A percentile compares a stretch with the other conserved stretches of the same genome.
phyloP scores from a whole-genome alignment of 192 early-diverging fungal genomes.

The Cladochytrium replicatum region DNA sequence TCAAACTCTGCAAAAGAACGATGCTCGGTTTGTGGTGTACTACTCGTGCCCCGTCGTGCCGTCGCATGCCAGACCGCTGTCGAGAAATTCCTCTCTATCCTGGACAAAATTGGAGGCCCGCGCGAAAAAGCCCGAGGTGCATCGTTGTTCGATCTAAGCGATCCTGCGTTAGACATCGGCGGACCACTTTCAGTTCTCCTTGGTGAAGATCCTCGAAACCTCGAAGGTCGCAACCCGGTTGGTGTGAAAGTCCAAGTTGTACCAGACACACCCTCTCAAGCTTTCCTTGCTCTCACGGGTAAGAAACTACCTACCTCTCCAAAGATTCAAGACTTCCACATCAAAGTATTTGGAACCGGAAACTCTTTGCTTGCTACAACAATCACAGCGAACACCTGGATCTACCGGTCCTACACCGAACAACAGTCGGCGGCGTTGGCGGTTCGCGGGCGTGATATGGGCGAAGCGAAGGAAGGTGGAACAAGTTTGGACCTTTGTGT shows the following conservation, averaged over 20 bases:
- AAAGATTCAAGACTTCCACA: constrained; percentile 2
- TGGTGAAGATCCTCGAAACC: no score
- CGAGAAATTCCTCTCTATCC: constrained; percentile 21
- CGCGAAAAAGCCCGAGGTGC: constrained; percentile 17
- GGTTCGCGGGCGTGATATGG: constrained; percentile 8
- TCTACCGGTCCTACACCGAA: constrained; percentile 16
- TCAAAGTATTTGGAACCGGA: constrained; percentile 31
- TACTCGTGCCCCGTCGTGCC: constrained; percentile 2
- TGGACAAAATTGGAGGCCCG: constrained; percentile 25
- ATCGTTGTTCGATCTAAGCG: constrained; percentile 15
- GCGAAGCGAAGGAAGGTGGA: no score
- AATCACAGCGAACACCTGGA: constrained; percentile 33
- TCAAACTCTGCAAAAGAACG: background rate
- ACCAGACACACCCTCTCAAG: constrained; percentile 15
- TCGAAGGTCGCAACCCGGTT: no score
- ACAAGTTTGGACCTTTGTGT: no score
- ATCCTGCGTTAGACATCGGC: no score
- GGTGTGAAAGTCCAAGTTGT: no score
- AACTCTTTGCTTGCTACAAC: constrained; percentile 23
- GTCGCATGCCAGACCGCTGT: constrained; percentile 24
- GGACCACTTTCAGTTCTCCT: no score
- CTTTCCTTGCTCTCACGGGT: constrained; percentile 7
- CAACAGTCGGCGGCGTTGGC: no score
- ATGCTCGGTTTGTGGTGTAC: background rate
- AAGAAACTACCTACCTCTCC: background rate